A percentile compares a stretch with the other conserved stretches of the same genome.
Conservation (phyloP, 176 grass and related monocot genomes). For the Zoysia japonica region DNA sequence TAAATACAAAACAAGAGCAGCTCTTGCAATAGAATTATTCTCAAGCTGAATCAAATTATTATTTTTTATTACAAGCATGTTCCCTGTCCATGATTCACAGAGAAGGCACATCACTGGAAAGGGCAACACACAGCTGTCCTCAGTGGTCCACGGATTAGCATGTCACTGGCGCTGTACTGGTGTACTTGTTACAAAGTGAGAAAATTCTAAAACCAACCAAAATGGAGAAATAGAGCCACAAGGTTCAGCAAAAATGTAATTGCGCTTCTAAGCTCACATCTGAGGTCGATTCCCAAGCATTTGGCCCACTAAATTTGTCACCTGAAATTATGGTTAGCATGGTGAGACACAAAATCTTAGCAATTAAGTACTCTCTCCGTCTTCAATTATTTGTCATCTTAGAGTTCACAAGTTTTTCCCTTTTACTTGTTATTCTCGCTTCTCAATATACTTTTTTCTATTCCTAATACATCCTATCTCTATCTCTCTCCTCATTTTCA, state of each 20-base stretch:
- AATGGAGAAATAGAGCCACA: conserved; percentile 31
- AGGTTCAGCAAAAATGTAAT: conserved; percentile 29
- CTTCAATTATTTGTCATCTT: too few species aligned
- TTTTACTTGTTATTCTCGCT: too few species aligned
- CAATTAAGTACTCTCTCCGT: not conserved
- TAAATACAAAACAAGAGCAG: not conserved
- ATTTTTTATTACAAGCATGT: conserved; percentile 29
- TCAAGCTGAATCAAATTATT: conserved; percentile 50
- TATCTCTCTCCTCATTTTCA: too few species aligned
- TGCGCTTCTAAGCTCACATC: conserved; percentile 47
- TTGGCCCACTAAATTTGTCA: conserved; percentile 88
- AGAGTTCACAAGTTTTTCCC: too few species aligned
- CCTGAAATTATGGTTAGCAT: conserved; percentile 53
- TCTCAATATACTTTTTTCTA: too few species aligned
- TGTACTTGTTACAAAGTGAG: conserved; percentile 1
- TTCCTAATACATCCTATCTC: too few species aligned
- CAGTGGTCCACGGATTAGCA: conserved; percentile 30
- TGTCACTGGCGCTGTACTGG: conserved; percentile 15
- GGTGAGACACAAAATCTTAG: not conserved
- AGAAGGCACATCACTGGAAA: conserved; percentile 40
- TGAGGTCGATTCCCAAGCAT: conserved; percentile 78
- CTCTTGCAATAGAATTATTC: conserved; percentile 31
- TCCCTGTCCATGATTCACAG: conserved; percentile 41
- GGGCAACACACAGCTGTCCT: conserved; percentile 12
- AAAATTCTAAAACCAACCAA: conserved; percentile 32